These are phyloP conservation scores for Kodamaea suecica DNA, from an alignment of 1,139 yeast genomes.

Conservation along the genomic window DNA sequence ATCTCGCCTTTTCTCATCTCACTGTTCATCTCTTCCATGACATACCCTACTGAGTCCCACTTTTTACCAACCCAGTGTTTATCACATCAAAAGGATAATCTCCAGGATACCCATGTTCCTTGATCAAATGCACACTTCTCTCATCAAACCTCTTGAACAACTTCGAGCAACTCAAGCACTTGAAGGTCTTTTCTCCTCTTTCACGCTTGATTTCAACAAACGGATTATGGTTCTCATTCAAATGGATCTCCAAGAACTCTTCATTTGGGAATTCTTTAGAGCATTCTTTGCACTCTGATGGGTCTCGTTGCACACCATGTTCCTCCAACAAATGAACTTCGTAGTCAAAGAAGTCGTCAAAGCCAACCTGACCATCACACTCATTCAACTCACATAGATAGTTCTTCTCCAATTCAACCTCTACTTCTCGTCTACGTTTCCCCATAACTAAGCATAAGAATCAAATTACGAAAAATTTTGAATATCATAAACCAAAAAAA, in stretches of 20 bases:
- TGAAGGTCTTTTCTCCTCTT: conserved; percentile 36
- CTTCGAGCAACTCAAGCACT: conserved; percentile 31
- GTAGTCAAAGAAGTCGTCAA: conserved; percentile 20
- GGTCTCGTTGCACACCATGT: conserved; percentile 15
- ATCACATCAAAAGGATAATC: conserved; percentile 39
- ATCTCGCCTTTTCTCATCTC: no score
- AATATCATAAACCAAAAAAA: no score
- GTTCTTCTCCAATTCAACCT: background rate
- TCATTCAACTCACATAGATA: background rate
- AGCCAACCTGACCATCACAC: conserved; percentile 8
- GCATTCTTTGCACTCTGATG: conserved; percentile 42
- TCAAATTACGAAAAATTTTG: no score
- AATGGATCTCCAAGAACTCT: conserved; percentile 41
- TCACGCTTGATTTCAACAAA: conserved; percentile 35
- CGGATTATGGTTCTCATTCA: conserved; percentile 54
- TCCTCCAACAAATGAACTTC: conserved; percentile 28
- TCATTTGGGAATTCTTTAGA: conserved; percentile 39
- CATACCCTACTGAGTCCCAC: no score
- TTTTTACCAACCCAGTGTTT: conserved; percentile 6
- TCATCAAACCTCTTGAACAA: conserved; percentile 13
- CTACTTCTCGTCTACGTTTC: conserved; percentile 1
- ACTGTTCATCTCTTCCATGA: no score
- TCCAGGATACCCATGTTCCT: conserved; percentile 48
- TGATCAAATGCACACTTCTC: conserved; percentile 46
- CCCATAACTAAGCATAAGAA: background rate